A percentile compares a stretch with the other conserved stretches of the same genome.
phyloP scores from a whole-genome alignment of 2,329 filamentous ascomycete species.

The Sporothrix euskadiensis region DNA sequence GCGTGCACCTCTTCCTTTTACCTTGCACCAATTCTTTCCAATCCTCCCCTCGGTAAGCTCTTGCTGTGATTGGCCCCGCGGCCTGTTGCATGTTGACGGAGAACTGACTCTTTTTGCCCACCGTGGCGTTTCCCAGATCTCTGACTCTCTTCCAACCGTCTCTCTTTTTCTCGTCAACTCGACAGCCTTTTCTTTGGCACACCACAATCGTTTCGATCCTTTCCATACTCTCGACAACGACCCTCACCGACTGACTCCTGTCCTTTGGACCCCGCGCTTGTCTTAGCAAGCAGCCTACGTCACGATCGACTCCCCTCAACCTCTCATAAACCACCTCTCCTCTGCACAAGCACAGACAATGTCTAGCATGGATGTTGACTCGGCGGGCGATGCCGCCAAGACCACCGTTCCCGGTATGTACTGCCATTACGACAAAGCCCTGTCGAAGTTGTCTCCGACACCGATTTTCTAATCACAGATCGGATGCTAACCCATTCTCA shows the following conservation, averaged over 20 bases:
- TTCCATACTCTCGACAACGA: background rate
- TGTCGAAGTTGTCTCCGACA: background rate
- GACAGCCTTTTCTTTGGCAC: background rate
- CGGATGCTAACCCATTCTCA: constrained; percentile 41
- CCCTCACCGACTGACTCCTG: background rate
- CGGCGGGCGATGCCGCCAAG: constrained; percentile 17
- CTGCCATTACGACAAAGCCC: background rate
- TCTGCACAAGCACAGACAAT: background rate
- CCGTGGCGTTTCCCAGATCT: background rate
- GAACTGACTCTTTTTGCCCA: constrained; percentile 13
- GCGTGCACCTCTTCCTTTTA: background rate
- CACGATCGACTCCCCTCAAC: background rate
- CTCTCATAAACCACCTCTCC: background rate
- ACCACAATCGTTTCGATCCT: background rate
- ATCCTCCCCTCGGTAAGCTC: constrained; percentile 5
- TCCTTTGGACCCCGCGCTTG: background rate
- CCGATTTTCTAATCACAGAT: too few species aligned
- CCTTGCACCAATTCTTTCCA: background rate
- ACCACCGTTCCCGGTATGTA: constrained; percentile 21
- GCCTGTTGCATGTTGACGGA: background rate
- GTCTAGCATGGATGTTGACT: constrained; percentile 29
- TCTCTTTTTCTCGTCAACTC: background rate
- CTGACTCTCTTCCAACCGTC: background rate
- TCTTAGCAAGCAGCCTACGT: background rate
- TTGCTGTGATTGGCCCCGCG: constrained; percentile 13